Evolutionary conservation across 106 monocot genomes (phyloP).

Genomic region (Xerophyta viscosa): DNA sequence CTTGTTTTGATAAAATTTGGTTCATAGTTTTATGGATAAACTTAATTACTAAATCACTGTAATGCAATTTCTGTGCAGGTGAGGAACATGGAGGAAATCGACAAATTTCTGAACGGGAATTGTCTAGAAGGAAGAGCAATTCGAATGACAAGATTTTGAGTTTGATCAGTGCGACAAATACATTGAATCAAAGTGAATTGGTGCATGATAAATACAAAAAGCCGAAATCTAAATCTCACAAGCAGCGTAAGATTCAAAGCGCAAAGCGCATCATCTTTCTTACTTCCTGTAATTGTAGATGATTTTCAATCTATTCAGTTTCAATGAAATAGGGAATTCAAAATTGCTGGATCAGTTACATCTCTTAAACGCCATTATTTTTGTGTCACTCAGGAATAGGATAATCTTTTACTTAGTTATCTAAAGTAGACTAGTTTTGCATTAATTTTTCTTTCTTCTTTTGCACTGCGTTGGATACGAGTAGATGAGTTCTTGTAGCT

Average conservation of each 20-base stretch:
- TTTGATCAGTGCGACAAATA: background rate
- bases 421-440: no score
- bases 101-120: conserved; percentile 5
- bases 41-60: conserved; percentile 13
- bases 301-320: background rate
- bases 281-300: background rate
- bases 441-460: no score
- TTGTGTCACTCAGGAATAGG: no score
- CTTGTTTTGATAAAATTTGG: no score
- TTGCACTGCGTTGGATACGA: no score
- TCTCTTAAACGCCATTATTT: no score
- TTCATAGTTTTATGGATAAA: no score
- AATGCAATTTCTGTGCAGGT: conserved; percentile 12
- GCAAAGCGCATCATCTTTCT: background rate
- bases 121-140: background rate
- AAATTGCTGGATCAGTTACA: no score
- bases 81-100: conserved; percentile 3
- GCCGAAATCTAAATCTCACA: conserved; percentile 30
- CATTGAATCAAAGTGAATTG: conserved; percentile 1
- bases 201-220: background rate
- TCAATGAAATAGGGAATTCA: background rate
- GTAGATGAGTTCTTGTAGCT: no score
- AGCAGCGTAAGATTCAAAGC: conserved; percentile 36
- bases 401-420: no score
- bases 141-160: background rate